Evolutionary conservation across 2,329 filamentous ascomycete species (phyloP), one percentile per base, ranked within the genome.

Genomic region (Drechslerella coelobrocha): DNA sequence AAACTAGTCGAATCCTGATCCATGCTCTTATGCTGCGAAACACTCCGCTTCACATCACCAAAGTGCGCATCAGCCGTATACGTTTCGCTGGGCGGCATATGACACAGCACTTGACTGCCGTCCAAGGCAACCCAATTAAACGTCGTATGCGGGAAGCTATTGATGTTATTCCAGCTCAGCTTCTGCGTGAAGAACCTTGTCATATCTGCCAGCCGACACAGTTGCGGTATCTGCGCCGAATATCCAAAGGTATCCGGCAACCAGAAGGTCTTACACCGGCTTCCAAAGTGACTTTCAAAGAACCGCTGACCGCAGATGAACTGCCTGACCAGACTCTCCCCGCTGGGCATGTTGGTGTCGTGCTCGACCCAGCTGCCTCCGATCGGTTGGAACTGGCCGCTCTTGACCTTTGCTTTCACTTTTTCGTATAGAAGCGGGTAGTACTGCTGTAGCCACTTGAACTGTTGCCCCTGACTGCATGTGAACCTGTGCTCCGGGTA

Each of bases 151-250:
- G 94, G 94, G 81, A 97, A 99, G 23, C 90, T 96, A 81, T 97
- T 97, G 84, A 97, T 97, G 78, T 97, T 97, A 82, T 97, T 97
- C 94, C 94, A 99, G 82, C 93, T 97, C 68, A 99, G 83, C 81
- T 99, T 99, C 79, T 99, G 94, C 0, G 94, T 99, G 77, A 99
- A 89, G 82, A 99, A 99, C 31, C 93, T 87, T 65, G 86, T 90
- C 94, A 99, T 97, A 19, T 92, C 93, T n/a, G 94, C 90, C 26
- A 97, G 82, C 2, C 93, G 89, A 78, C 92, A 97, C 43, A 99
- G 83, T 77, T 99, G 94, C 10, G 94, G 94, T 43, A 99, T 84
- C 79, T 99, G 94, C 53, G 89, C 89, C 0, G 92, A 97, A 80
- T 99, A 99, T 12, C 94, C 94, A 80, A 99, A 99, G 0, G 94